A percentile compares a stretch with the other conserved stretches of the same genome.
Evolutionary conservation across 1,139 yeast genomes (phyloP).

Genomic region (Candida anutae): DNA sequence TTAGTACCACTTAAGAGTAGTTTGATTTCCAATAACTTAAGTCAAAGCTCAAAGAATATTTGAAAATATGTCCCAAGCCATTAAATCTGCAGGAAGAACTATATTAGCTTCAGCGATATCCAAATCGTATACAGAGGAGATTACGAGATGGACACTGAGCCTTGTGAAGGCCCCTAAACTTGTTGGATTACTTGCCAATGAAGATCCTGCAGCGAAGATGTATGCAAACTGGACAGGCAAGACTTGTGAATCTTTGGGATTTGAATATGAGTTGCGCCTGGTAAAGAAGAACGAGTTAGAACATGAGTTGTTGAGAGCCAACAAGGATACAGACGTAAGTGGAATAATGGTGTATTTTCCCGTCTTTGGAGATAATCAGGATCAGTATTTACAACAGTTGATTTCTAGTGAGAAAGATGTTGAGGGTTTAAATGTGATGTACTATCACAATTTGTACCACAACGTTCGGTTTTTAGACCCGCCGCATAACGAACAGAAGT

Average conservation of each 20-base stretch:
- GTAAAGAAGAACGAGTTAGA: slow-evolving; percentile 80
- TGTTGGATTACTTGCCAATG: slow-evolving; percentile 87
- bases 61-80: slow-evolving; percentile 4
- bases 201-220: slow-evolving; percentile 91
- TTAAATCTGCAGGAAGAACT: slow-evolving; percentile 63
- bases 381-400: slow-evolving; percentile 89
- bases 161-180: slow-evolving; percentile 57
- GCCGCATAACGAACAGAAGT: slow-evolving; percentile 58
- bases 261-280: slow-evolving; percentile 67
- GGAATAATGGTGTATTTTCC: slow-evolving; percentile 99
- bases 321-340: slow-evolving; percentile 64
- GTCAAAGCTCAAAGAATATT: background rate
- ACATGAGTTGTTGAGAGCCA: slow-evolving; percentile 74
- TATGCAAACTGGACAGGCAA: slow-evolving; percentile 96
- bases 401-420: slow-evolving; percentile 86
- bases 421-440: slow-evolving; percentile 86
- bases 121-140: slow-evolving; percentile 69
- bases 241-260: slow-evolving; percentile 81
- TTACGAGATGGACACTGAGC: slow-evolving; percentile 47
- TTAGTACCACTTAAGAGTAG: no score
- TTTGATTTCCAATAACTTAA: no score
- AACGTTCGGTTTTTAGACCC: slow-evolving; percentile 79
- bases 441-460: slow-evolving; percentile 91
- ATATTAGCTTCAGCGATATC: slow-evolving; percentile 85
- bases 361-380: slow-evolving; percentile 91